These are phyloP conservation scores for Epithele typhae DNA, from an alignment of 768 basidiomycete genomes.

Conservation along the genomic window DNA sequence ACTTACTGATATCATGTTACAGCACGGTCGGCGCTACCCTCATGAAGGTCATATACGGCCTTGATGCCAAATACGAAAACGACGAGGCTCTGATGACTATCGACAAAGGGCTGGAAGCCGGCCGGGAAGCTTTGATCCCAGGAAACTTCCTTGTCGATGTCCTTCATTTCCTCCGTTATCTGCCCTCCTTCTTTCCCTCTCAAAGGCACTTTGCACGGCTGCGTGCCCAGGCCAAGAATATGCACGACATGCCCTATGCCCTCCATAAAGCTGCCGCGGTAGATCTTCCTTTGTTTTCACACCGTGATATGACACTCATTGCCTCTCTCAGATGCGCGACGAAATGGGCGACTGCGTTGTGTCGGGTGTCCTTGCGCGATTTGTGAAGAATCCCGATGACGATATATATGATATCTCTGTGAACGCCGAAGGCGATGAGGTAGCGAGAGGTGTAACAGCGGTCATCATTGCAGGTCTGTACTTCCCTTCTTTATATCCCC, in stretches of 20 bases:
- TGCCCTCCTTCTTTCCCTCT: not conserved
- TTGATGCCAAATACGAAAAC: not conserved
- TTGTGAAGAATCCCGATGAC: not conserved
- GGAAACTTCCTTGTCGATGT: not conserved
- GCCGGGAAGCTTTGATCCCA: not conserved
- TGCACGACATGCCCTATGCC: no score
- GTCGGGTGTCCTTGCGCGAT: not conserved
- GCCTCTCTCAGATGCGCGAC: no score
- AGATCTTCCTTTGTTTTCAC: no score
- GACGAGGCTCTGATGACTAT: not conserved
- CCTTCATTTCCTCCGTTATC: not conserved
- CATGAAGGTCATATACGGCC: not conserved
- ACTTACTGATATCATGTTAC: not conserved
- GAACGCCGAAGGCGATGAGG: no score
- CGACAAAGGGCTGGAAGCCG: not conserved
- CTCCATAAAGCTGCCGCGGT: no score
- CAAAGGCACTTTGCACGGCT: not conserved
- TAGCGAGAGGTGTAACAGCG: no score
- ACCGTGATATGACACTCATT: not conserved
- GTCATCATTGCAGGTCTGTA: no score
- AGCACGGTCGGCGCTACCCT: not conserved
- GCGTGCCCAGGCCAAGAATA: not conserved
- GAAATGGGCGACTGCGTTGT: no score
- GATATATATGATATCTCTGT: no score
- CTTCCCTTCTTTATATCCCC: no score